Evolutionary conservation across 106 monocot species (phyloP), one percentile per base, ranked within the genome.

Genomic region (Amphibolis antarctica): DNA sequence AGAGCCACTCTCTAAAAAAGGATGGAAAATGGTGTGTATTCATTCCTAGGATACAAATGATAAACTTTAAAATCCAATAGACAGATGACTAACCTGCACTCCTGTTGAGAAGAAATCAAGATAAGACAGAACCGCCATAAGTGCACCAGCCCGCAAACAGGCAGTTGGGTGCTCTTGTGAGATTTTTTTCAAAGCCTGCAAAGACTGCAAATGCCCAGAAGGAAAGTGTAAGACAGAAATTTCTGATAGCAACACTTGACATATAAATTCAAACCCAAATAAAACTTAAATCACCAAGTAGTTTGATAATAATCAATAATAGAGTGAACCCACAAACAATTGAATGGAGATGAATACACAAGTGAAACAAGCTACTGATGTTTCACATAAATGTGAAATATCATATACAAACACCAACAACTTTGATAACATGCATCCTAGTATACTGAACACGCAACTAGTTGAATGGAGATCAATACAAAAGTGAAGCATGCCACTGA

Each of bases 111-210:
- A 96, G 59, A 96, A 96, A 42, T 96, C 89, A 44, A 96, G 89
- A 78, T 96, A 96, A 56, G 96, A 96, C 10, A 96, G 71, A 55
- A 96, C 89, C 6, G 96, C 96, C 96, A 96, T 96, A 43, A 96
- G 89, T 54, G 96, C 96, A 54, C 96, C 96, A 65, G 96, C 96
- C 46, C 96, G 81, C 67, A 96, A 76, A 72, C 96, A 96, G 48
- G 86, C 89, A 68, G 86, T 96, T 13, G 96, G 96, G 31, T 96
- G 86, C 66, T 96, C 89, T 68, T 82, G 89, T 7, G 96, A 96
- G 66, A 96, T 89, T 78, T 89, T 96, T 80, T 96, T 96, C n/a
- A 96, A 74, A 69, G 89, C 96, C 89, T 96, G 96, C 53, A 96
- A 63, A 18, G 96, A 96, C 96, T 96, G 69, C n/a, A 67, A 18